Conservation (phyloP, 768 basidiomycete genomes). For the Suillus brevipes region DNA sequence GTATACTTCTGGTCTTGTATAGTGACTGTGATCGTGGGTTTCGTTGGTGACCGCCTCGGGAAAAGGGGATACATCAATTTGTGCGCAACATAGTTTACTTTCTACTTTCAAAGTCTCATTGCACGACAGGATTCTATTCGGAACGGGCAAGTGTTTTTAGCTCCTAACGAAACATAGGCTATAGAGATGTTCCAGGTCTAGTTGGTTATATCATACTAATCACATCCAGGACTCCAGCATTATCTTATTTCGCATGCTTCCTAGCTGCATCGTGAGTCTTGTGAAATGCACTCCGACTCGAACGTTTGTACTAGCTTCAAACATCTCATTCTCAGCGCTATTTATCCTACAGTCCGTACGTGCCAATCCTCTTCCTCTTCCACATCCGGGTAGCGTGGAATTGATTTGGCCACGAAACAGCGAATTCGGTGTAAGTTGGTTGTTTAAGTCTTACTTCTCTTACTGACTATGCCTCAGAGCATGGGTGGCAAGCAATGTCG, state of each 20-base stretch:
- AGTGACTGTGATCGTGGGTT: constrained; percentile 61
- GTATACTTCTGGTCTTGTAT: constrained; percentile 75
- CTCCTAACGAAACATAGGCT: too few species aligned
- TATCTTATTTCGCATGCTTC: constrained; percentile 75
- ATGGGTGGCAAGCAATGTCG: constrained; percentile 73
- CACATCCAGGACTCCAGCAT: constrained; percentile 52
- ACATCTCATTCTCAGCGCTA: constrained; percentile 31
- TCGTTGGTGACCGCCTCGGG: constrained; percentile 61
- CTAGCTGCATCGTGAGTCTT: constrained; percentile 64
- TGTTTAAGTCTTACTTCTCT: background rate
- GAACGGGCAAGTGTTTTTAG: constrained; percentile 26
- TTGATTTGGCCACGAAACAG: constrained; percentile 20
- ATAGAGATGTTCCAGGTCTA: constrained; percentile 33
- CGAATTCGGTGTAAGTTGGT: constrained; percentile 50
- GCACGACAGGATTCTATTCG: constrained; percentile 22
- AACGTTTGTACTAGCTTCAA: constrained; percentile 4
- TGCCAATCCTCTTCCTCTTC: constrained; percentile 10
- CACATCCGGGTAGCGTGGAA: background rate
- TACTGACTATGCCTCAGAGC: background rate
- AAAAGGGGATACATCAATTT: constrained; percentile 59
- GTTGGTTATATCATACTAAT: constrained; percentile 70
- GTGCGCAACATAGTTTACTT: constrained; percentile 35
- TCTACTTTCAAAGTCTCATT: background rate
- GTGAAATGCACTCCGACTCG: background rate
- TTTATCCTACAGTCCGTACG: constrained; percentile 49